phyloP scores from a whole-genome alignment of 768 basidiomycete species.

The Hericium erinaceus region DNA sequence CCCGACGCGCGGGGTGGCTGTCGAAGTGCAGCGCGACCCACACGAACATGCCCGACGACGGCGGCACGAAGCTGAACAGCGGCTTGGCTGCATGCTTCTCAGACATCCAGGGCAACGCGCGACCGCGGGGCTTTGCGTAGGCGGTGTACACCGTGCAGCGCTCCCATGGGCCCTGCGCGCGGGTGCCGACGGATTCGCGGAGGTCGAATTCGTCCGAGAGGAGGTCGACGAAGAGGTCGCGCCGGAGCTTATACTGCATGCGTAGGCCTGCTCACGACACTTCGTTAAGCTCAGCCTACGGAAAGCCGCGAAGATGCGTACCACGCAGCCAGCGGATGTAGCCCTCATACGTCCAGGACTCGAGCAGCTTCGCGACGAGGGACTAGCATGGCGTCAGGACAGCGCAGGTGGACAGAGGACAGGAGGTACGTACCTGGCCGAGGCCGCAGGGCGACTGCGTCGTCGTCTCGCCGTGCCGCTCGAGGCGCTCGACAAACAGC shows the following conservation, averaged over 20 bases:
- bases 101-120: slow-evolving; percentile 14
- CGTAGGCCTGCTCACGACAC: slow-evolving; percentile 25
- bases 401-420: neutral
- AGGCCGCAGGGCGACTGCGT: slow-evolving; percentile 70
- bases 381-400: slow-evolving; percentile 22
- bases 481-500: slow-evolving; percentile 65
- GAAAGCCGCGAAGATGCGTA: neutral
- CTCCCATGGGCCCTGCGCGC: slow-evolving; percentile 20
- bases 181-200: slow-evolving; percentile 23
- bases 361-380: slow-evolving; percentile 50
- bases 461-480: slow-evolving; percentile 57
- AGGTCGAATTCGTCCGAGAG: slow-evolving; percentile 57
- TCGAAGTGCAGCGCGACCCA: slow-evolving; percentile 63
- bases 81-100: slow-evolving; percentile 32
- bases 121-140: slow-evolving; percentile 20
- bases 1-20: slow-evolving; percentile 36
- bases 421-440: slow-evolving; percentile 35
- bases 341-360: slow-evolving; percentile 59
- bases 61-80: slow-evolving; percentile 64
- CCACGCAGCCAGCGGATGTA: slow-evolving; percentile 64
- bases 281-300: slow-evolving; percentile 18
- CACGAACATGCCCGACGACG: slow-evolving; percentile 77
- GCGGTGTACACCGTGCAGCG: slow-evolving; percentile 38
- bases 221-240: slow-evolving; percentile 57
- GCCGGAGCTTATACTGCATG: slow-evolving; percentile 45